Evolutionary conservation across 2,329 filamentous ascomycete species (phyloP).

Genomic region (Botryotinia narcissicola): DNA sequence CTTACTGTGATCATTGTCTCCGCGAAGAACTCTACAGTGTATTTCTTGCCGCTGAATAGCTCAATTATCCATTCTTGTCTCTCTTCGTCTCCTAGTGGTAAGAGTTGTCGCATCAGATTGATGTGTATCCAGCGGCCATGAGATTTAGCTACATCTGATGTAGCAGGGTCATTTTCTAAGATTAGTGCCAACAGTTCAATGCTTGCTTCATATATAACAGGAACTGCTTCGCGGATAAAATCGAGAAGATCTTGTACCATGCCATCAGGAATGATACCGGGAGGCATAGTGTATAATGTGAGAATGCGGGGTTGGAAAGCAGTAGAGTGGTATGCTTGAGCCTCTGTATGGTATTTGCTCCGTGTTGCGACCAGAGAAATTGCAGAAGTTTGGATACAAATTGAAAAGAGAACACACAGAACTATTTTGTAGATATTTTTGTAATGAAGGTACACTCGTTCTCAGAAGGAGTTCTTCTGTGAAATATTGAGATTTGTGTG

Average conservation of each 20-base stretch:
- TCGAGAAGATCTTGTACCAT: constrained; percentile 3
- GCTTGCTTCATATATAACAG: neutral
- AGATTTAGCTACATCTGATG: neutral
- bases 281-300: neutral
- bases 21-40: neutral
- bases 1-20: neutral
- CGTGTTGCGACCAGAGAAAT: neutral
- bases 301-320: neutral
- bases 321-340: neutral
- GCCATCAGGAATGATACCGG: neutral
- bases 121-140: constrained; percentile 3
- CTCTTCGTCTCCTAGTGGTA: neutral
- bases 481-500: neutral
- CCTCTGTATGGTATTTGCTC: neutral
- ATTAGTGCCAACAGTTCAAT: neutral
- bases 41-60: neutral
- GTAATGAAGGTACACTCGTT: neutral
- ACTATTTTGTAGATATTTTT: neutral
- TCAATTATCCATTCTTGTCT: neutral
- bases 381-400: neutral
- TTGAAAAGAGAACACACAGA: neutral
- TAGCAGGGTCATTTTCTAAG: neutral
- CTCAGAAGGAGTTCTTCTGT: neutral
- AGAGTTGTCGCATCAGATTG: neutral
- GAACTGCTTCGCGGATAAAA: neutral